Evolutionary conservation across 805 yeast species (phyloP).

Genomic region (Saccharomycopsis vini): DNA sequence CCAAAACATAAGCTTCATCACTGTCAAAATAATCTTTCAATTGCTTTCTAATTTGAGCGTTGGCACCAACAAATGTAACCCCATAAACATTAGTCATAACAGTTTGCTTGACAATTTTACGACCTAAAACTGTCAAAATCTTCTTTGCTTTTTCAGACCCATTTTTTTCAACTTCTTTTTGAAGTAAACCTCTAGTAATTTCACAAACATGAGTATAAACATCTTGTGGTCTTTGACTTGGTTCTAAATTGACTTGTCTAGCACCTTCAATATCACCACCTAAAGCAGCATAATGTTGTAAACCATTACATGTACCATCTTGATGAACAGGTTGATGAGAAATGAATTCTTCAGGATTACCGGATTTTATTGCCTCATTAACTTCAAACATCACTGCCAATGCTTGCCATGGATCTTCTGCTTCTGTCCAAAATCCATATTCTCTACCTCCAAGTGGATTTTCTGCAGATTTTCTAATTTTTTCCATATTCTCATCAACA

Average conservation of each 20-base stretch:
- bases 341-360: conserved; percentile 55
- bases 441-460: conserved; percentile 55
- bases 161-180: conserved; percentile 39
- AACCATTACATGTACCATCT: conserved; percentile 82
- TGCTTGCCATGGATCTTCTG: conserved; percentile 82
- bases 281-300: conserved; percentile 79
- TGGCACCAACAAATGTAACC: conserved; percentile 89
- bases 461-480: conserved; percentile 48
- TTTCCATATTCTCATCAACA: conserved; percentile 47
- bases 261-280: conserved; percentile 86
- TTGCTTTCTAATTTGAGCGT: conserved; percentile 77
- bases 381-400: conserved; percentile 63
- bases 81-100: conserved; percentile 99
- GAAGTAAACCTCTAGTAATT: conserved; percentile 48
- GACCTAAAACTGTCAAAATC: conserved; percentile 53
- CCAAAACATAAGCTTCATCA: conserved; percentile 35
- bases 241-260: conserved; percentile 63
- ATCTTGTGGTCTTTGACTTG: conserved; percentile 67
- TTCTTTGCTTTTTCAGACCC: conserved; percentile 37
- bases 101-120: conserved; percentile 92
- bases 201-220: conserved; percentile 65
- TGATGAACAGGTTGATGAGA: conserved; percentile 77
- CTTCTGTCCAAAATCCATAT: conserved; percentile 58
- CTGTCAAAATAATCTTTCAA: conserved; percentile 50
- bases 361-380: conserved; percentile 47